Evolutionary conservation across 768 basidiomycete genomes (phyloP).

Genomic region (Flagelloscypha sp.): DNA sequence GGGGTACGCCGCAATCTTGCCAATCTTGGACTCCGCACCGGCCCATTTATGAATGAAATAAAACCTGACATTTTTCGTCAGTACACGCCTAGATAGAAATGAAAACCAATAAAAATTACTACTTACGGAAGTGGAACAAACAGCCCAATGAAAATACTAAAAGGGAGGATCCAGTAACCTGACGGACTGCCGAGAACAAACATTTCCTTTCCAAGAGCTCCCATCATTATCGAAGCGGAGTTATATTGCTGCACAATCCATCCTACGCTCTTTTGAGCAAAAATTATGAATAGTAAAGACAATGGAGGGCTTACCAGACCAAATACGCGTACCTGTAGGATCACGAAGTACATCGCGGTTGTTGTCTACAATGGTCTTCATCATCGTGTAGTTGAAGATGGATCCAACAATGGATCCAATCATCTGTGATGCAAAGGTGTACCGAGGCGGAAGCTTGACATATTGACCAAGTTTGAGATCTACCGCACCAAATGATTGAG

Average conservation of each 20-base stretch:
- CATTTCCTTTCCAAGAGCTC: conserved; percentile 44
- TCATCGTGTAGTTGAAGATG: conserved; percentile 47
- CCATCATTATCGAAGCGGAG: conserved; percentile 48
- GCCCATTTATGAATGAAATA: too few species aligned
- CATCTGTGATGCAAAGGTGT: conserved; percentile 42
- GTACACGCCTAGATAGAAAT: too few species aligned
- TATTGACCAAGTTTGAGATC: conserved; percentile 50
- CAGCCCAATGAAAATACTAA: conserved; percentile 35
- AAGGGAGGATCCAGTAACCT: conserved; percentile 34
- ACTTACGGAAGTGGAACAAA: too few species aligned
- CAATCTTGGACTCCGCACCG: too few species aligned
- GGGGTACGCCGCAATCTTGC: conserved; percentile 30
- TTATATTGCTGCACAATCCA: conserved; percentile 48
- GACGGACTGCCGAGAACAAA: conserved; percentile 41
- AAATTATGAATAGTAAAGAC: not conserved
- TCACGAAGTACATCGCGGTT: conserved; percentile 39
- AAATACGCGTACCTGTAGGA: conserved; percentile 39
- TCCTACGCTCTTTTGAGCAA: too few species aligned
- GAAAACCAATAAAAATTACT: too few species aligned
- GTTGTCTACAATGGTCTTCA: conserved; percentile 36
- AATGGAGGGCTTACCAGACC: conserved; percentile 23
- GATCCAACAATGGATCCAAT: conserved; percentile 43
- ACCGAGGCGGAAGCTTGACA: conserved; percentile 42
- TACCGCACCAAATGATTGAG: conserved; percentile 3
- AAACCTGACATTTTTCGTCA: too few species aligned